Base-by-base conservation (phyloP, 352 stramenopile genomes). In the Phytophthora pinifolia region DNA sequence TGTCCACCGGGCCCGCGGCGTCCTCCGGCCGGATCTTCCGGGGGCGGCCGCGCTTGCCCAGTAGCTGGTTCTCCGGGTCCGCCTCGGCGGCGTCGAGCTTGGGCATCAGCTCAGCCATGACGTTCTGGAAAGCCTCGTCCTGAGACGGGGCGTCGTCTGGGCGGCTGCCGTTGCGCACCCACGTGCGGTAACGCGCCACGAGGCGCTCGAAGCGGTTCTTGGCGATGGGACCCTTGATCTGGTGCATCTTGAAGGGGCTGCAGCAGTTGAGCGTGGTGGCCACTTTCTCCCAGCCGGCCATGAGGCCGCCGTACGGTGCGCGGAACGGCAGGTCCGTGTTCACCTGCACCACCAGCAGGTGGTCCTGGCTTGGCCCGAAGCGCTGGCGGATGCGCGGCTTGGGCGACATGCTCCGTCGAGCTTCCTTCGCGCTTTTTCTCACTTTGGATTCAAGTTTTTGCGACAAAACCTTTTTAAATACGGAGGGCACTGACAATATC, bases 121-220 rank as follows among this genome's bases (percentile, higher is more conserved):
- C 42, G 9, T 33, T 60, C 41, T 67, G 51, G 38, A 67, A 74
- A 8, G 54, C 41, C 2, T 30, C 22, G 27, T 74, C 65, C 35
- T 74, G 46, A 9, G 60, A 63, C 10, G 54, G 60, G 3, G 37
- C 50, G 8, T 59, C 20, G 2, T 59, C 43, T 14, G 51, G 61
- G 8, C 58, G 48, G 32, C 61, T 60, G n/a, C 60, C 60, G 22
- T 59, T 63, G 32, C 62, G 53, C 13, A 67, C 46, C 65, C 65
- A 74, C 6, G 38, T 39, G 22, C 65, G 65, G 15, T 70, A 39
- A 15, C 56, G 54, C 14, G 15, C 55, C 32, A 67, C 56, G 17
- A 74, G 65, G 18, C 60, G 60, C 39, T 74, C 65, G 43, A 74
- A 74, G 37, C 65, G 60, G 51, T 70, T 70, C 54, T 74, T 74